Conservation (phyloP, 257 asterid genomes). For the Rubia yunnanensis region DNA sequence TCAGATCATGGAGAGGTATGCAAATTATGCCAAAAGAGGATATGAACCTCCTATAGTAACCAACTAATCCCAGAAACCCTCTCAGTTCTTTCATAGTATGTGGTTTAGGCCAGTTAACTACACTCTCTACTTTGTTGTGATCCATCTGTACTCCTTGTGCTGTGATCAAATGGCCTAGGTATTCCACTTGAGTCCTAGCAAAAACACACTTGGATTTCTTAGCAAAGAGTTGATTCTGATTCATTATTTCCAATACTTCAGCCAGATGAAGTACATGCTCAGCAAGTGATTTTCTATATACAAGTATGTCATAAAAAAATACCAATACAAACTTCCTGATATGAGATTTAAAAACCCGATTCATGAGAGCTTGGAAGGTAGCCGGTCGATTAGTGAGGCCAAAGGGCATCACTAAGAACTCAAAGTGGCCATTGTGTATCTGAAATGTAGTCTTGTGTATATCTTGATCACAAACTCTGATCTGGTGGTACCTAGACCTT, state of each 20-base stretch:
- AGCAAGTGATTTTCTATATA: neutral
- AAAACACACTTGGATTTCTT: neutral
- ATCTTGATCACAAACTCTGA: neutral
- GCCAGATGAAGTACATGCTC: neutral
- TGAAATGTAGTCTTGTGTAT: neutral
- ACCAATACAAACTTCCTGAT: neutral
- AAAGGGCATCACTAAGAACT: neutral
- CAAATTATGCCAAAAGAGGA: neutral
- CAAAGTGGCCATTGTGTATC: neutral
- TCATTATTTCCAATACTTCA: rapidly evolving
- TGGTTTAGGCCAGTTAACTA: neutral
- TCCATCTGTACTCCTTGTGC: too few species aligned
- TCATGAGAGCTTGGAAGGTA: neutral
- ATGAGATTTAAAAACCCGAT: neutral
- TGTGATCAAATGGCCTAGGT: too few species aligned
- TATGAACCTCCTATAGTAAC: neutral
- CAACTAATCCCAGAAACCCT: neutral
- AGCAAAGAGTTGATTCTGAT: neutral
- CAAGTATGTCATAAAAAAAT: neutral
- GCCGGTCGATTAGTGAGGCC: neutral
- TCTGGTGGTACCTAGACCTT: too few species aligned
- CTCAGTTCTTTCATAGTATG: neutral
- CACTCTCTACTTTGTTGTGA: neutral
- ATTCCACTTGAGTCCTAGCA: neutral
- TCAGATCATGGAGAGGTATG: neutral